Evolutionary conservation across 495 filamentous ascomycete species (phyloP), one percentile per base, ranked within the genome.

Genomic region (Cercophora scortea): DNA sequence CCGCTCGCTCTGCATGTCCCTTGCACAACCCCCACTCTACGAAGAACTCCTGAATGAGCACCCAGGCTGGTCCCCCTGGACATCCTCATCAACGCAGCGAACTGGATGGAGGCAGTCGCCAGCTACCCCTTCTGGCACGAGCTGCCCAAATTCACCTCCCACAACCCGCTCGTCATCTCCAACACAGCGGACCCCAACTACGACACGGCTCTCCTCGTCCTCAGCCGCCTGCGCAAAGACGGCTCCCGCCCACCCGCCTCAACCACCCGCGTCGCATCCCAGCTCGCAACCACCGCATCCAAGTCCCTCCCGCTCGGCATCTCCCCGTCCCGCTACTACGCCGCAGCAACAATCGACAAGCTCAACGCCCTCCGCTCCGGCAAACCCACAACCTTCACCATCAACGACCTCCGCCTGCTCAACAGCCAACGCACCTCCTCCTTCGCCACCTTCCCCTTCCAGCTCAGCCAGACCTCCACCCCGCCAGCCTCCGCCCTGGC

Each of bases 61-160:
- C n/a, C 35, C 8, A 8, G 47, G 35, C 10, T 8, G 8, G 36
- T 53, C 51, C 32, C 52, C 55, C 40, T 58, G 1, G 55, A 56
- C 40, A 33, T 59, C 2, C 52, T 63, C 13, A 12, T 48, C 43
- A 48, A 59, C 17, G 43, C 39, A 0, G 61, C 55, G 33, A 42
- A 39, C 47, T 61, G 50, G 44, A 44, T 55, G 46, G 61, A 63
- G 41, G 50, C 45, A 6, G 38, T 59, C 9, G 58, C 55, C 1
- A 49, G 49, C 42, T 61, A 54, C 19, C 52, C 61, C 13, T 61
- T 34, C 35, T 59, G 59, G 61, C n/a, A 40, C 1, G 18, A 45
- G 3, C 9, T 57, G 0, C 50, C 52, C 6, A 32, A 36, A 3
- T 11, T 19, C 2, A 11, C 8, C 19, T 45, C 39, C 1, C 13